Conservation (phyloP, 441 rosid genomes). For the Adansonia rubrostipa region DNA sequence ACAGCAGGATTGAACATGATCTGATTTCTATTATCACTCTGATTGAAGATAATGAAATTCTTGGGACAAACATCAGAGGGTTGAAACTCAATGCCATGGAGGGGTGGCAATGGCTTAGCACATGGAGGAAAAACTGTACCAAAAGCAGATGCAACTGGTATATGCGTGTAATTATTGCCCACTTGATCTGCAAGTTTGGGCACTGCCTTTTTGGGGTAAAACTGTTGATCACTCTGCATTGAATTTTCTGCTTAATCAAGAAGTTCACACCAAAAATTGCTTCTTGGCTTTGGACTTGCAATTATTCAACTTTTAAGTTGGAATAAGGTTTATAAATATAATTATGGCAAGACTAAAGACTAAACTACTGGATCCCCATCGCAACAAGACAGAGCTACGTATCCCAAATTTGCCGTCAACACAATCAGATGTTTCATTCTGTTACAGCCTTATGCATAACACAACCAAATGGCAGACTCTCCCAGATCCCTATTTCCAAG, state of each 20-base stretch:
- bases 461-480: conserved; percentile 46
- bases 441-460: conserved; percentile 46
- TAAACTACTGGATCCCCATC: conserved; percentile 47
- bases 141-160: conserved; percentile 52
- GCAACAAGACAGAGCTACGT: conserved; percentile 39
- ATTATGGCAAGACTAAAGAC: conserved; percentile 34
- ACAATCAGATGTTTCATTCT: conserved; percentile 40
- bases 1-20: conserved; percentile 78
- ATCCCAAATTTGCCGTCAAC: conserved; percentile 47
- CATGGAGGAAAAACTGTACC: conserved; percentile 57
- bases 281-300: conserved; percentile 29
- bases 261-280: conserved; percentile 19
- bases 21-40: conserved; percentile 64
- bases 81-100: conserved; percentile 72
- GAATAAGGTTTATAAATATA: conserved; percentile 37
- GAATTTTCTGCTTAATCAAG: conserved; percentile 32
- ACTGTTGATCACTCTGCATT: conserved; percentile 61
- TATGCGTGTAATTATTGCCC: conserved; percentile 47
- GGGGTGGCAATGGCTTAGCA: conserved; percentile 48
- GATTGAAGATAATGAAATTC: conserved; percentile 78
- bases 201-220: conserved; percentile 35
- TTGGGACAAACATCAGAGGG: conserved; percentile 74
- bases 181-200: conserved; percentile 50
- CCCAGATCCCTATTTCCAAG: conserved; percentile 46
- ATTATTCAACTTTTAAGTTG: conserved; percentile 37